These are phyloP conservation scores for Xylaria sp. DNA, from an alignment of 2,329 filamentous ascomycete genomes.

Conservation along the genomic window DNA sequence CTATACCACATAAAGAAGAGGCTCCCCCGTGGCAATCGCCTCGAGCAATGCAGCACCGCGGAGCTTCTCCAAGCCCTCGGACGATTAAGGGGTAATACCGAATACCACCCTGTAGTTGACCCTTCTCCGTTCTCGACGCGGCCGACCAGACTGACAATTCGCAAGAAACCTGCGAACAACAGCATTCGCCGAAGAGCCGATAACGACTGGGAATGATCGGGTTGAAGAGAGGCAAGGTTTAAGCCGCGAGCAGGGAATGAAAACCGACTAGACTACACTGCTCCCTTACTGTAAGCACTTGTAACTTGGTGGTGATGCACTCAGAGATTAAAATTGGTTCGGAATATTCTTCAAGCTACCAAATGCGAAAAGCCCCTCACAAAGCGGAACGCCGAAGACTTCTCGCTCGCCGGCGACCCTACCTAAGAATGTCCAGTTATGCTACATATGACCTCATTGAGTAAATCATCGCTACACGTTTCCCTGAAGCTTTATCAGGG, in stretches of 20 bases:
- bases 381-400: constrained; percentile 14
- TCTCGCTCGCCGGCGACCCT: constrained; percentile 3
- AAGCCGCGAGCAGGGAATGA: background rate
- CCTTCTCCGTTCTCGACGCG: background rate
- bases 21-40: background rate
- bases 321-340: constrained; percentile 11
- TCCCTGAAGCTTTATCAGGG: constrained; percentile 5
- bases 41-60: constrained; percentile 21
- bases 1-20: constrained; percentile 14
- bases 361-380: background rate
- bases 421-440: background rate
- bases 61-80: constrained; percentile 34
- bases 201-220: background rate
- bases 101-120: constrained; percentile 13
- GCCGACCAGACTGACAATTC: background rate
- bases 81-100: constrained; percentile 35
- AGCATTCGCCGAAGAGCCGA: background rate
- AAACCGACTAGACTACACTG: background rate
- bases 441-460: constrained; percentile 3
- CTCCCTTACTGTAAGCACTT: background rate
- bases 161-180: background rate
- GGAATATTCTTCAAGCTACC: background rate
- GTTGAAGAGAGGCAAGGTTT: background rate
- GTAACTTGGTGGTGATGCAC: constrained; percentile 7
- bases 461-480: background rate